Evolutionary conservation across 2,329 filamentous ascomycete genomes (phyloP), one percentile per base, ranked within the genome.

Genomic region (Clonostachys chloroleuca): DNA sequence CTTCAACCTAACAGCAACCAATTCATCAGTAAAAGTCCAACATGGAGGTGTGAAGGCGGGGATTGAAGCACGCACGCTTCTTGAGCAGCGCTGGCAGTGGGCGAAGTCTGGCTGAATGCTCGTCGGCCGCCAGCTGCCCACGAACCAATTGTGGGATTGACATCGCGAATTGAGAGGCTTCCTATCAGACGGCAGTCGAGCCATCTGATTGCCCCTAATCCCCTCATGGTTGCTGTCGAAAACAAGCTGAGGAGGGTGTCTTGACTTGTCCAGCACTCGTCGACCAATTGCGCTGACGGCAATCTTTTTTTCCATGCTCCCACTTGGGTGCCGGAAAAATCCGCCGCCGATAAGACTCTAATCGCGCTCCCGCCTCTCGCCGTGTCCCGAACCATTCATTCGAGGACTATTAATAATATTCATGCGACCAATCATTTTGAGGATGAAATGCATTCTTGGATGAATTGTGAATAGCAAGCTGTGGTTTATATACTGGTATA

Each of bases 151-250:
- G 60, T 53, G 45, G 54, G 46, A 50, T 59, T 59, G 45, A 60
- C 57, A 37, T 58, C 55, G 46, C 62, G 57, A 44, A 52, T 48
- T 42, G 52, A 57, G 20, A 56, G 56, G 52, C 51, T 57, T 42
- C 51, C 51, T 39, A 66, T 47, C 56, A 69, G 60, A 59, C 61
- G 66, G 59, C 66, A 62, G 56, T 62, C 67, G 54, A 68, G 67
- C 67, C 67, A 69, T 61, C 67, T 68, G 60, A 58, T 57, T 49
- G 63, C 59, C 57, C 62, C 59, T 47, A 63, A 59, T 54, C 62
- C 65, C 60, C 64, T 70, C 68, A 70, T 70, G 47, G 56, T 65
- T 60, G 52, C 50, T 37, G 20, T 46, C 9, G 45, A 24, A 40
- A 43, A 10, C 24, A 30, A 4, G 24, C 24, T 10, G 24, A 30